Percentiles rank a stretch among this genome's conserved stretches.
phyloP scores from a whole-genome alignment of 768 basidiomycete species.

The Boletus rex-veris region DNA sequence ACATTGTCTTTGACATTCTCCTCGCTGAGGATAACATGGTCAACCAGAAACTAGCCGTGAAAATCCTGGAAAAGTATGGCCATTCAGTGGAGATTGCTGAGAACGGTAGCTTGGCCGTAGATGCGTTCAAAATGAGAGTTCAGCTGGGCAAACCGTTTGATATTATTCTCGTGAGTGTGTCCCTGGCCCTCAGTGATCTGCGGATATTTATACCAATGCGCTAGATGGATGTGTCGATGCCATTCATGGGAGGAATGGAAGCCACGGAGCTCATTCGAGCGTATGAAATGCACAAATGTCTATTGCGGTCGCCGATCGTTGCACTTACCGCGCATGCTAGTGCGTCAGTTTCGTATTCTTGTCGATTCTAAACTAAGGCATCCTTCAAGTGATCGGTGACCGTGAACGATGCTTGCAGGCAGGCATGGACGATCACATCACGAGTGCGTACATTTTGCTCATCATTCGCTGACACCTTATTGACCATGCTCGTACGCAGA shows the following conservation, averaged over 20 bases:
- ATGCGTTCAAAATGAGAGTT: conserved; percentile 81
- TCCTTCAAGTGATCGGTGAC: conserved; percentile 76
- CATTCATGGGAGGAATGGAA: conserved; percentile 98
- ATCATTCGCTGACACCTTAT: background rate
- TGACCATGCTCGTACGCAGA: conserved; percentile 40
- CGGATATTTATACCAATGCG: conserved; percentile 1
- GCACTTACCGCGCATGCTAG: conserved; percentile 97
- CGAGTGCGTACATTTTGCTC: conserved; percentile 48
- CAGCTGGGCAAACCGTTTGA: conserved; percentile 75
- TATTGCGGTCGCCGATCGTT: conserved; percentile 84
- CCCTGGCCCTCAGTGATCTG: background rate
- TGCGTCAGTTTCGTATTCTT: conserved; percentile 40
- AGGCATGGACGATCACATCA: conserved; percentile 83
- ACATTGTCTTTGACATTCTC: conserved; percentile 86
- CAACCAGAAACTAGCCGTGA: conserved; percentile 94
- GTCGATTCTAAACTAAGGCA: conserved; percentile 5
- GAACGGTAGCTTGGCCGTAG: conserved; percentile 91
- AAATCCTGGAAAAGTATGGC: conserved; percentile 94
- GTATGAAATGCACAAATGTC: conserved; percentile 70
- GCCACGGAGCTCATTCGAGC: conserved; percentile 89
- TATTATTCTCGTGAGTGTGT: conserved; percentile 75
- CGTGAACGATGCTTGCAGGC: conserved; percentile 71
- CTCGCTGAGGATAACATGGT: conserved; percentile 97
- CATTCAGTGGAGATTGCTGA: conserved; percentile 96
- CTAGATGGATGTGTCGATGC: conserved; percentile 98